Evolutionary conservation across 116 monocot genomes (phyloP).

Genomic region (Trichopus zeylanicus): DNA sequence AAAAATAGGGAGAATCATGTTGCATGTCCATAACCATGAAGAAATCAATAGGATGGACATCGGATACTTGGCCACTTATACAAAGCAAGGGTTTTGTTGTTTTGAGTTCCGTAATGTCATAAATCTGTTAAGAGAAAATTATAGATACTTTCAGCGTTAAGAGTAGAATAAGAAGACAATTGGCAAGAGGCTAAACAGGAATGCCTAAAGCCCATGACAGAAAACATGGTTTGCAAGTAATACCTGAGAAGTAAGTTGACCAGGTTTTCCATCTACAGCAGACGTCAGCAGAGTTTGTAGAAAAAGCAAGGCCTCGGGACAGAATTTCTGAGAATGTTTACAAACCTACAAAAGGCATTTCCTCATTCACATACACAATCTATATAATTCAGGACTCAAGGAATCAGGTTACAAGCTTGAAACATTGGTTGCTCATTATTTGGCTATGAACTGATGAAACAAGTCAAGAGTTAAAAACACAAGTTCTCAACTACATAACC

Average conservation of each 20-base stretch:
- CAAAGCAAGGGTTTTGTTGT: constrained; percentile 53
- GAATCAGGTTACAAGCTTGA: background rate
- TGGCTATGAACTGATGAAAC: too few species aligned
- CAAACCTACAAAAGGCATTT: constrained; percentile 30
- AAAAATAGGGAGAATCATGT: constrained; percentile 50
- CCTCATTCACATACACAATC: background rate
- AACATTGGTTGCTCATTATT: background rate
- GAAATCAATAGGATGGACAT: constrained; percentile 47
- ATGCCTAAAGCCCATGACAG: background rate
- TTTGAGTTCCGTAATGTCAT: constrained; percentile 44
- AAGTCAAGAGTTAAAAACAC: too few species aligned
- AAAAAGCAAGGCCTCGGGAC: constrained; percentile 68
- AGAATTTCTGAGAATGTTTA: constrained; percentile 76
- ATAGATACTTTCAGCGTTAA: background rate
- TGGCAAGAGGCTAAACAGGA: background rate
- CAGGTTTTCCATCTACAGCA: constrained; percentile 27
- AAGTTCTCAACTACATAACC: too few species aligned
- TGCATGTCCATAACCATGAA: constrained; percentile 40
- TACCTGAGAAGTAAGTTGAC: constrained; percentile 46
- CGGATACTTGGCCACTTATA: constrained; percentile 29
- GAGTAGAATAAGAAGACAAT: too few species aligned
- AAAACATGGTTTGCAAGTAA: constrained; percentile 1
- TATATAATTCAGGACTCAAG: background rate
- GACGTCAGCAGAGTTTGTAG: constrained; percentile 55
- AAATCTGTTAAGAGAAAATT: constrained; percentile 3